These are phyloP conservation scores for Tetraselmis striata DNA, from an alignment of 139 green algal genomes.

Conservation along the genomic window DNA sequence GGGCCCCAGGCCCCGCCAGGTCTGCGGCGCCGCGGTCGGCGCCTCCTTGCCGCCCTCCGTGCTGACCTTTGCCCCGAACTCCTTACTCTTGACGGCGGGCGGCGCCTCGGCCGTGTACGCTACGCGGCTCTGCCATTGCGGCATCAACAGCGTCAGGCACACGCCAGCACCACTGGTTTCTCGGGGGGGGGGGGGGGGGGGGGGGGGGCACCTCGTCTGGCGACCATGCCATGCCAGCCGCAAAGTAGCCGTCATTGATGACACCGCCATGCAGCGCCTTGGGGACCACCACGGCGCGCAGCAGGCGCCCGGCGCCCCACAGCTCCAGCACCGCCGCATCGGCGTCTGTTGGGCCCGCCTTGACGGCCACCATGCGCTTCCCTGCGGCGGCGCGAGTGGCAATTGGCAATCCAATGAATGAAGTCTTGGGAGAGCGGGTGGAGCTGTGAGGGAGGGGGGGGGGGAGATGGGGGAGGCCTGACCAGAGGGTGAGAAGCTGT, in stretches of 20 bases:
- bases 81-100: slow-evolving; percentile 25
- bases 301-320: slow-evolving; percentile 47
- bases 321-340: slow-evolving; percentile 45
- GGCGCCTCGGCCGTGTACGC: slow-evolving; percentile 76
- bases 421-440: too few species aligned
- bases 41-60: slow-evolving; percentile 29
- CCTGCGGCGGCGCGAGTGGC: slow-evolving; percentile 6
- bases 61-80: slow-evolving; percentile 28
- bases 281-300: slow-evolving; percentile 59
- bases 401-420: background rate
- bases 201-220: slow-evolving; percentile 40
- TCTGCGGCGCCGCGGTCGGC: slow-evolving; percentile 23
- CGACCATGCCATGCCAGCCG: slow-evolving; percentile 62
- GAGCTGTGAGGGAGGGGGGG: background rate
- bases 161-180: too few species aligned
- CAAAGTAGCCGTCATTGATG: slow-evolving; percentile 79
- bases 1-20: slow-evolving; percentile 61
- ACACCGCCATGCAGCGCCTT: slow-evolving; percentile 64
- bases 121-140: slow-evolving; percentile 20
- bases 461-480: background rate
- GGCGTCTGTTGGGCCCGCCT: slow-evolving; percentile 10
- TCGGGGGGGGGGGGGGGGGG: too few species aligned
- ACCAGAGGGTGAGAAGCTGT: slow-evolving; percentile 58
- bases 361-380: slow-evolving; percentile 19
- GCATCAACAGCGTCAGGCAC: too few species aligned